These are phyloP conservation scores for Salvia sclarea DNA, from an alignment of 305 asterid genomes.

Conservation along the genomic window DNA sequence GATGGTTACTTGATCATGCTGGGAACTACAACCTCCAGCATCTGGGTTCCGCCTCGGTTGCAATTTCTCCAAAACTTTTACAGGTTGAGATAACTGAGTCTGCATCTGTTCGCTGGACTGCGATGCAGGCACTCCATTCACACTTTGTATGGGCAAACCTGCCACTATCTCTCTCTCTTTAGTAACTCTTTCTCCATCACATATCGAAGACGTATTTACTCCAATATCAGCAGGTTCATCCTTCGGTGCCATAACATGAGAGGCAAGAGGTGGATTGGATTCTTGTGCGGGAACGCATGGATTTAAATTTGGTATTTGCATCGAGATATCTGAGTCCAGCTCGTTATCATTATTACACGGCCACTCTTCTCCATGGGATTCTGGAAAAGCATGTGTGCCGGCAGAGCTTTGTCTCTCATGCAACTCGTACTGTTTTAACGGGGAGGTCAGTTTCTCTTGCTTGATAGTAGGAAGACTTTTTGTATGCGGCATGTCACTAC, in stretches of 20 bases:
- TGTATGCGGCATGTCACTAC: conserved; percentile 24
- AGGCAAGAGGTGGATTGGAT: conserved; percentile 22
- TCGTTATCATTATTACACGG: conserved; percentile 19
- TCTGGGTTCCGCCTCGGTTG: conserved; percentile 46
- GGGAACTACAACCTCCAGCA: conserved; percentile 35
- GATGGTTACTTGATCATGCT: conserved; percentile 23
- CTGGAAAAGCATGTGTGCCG: conserved; percentile 20
- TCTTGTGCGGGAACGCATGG: conserved; percentile 18
- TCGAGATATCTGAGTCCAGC: conserved; percentile 22
- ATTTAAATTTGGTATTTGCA: conserved; percentile 32
- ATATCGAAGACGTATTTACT: conserved; percentile 18
- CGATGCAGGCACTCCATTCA: neutral
- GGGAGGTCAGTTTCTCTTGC: too few relatives aligned
- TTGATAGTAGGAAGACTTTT: conserved; percentile 29
- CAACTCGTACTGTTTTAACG: conserved; percentile 36
- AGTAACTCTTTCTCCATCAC: conserved; percentile 20
- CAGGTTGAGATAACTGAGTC: conserved; percentile 23
- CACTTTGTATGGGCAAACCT: conserved; percentile 6
- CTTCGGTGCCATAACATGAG: conserved; percentile 25
- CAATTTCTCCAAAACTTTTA: conserved; percentile 38
- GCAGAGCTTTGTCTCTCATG: conserved; percentile 40
- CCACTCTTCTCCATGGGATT: conserved; percentile 29
- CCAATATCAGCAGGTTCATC: conserved; percentile 26
- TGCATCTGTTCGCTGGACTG: conserved; percentile 24
- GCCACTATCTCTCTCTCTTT: conserved; percentile 14